Conservation (phyloP, 305 asterid genomes). For the Andrographis paniculata region DNA sequence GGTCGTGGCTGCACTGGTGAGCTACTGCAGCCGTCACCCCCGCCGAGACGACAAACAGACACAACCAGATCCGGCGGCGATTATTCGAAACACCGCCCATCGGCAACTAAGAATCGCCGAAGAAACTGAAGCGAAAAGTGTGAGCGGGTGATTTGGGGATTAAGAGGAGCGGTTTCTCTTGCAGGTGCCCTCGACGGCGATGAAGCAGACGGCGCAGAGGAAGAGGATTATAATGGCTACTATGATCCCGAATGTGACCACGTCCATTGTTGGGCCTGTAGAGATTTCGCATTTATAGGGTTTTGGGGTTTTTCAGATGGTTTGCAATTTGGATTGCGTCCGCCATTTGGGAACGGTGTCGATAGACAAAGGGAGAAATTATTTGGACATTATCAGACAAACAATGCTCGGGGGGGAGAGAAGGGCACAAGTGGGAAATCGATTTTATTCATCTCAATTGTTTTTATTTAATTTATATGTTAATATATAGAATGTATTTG, state of each 20-base stretch:
- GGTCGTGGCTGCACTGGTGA: conserved; percentile 31
- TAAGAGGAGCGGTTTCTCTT: conserved; percentile 29
- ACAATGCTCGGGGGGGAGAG: too few relatives aligned
- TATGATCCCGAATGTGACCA: conserved; percentile 72
- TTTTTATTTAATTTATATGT: too few relatives aligned
- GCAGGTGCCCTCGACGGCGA: conserved; percentile 83
- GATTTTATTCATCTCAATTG: too few relatives aligned
- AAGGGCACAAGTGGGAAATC: too few relatives aligned
- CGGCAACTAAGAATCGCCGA: conserved; percentile 5
- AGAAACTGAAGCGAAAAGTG: conserved; percentile 5
- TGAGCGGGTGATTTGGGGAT: conserved; percentile 33
- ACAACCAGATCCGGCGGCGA: conserved; percentile 32
- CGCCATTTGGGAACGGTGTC: neutral
- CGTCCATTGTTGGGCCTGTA: conserved; percentile 41
- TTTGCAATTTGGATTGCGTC: neutral
- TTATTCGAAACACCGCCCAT: conserved; percentile 21
- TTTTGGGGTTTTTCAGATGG: neutral
- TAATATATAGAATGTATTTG: too few relatives aligned
- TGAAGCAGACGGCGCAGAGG: conserved; percentile 61
- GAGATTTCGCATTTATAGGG: neutral
- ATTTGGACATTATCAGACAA: too few relatives aligned
- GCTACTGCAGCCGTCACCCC: conserved; percentile 40
- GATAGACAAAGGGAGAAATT: too few relatives aligned
- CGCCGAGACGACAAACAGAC: conserved; percentile 21
- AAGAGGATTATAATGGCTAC: conserved; percentile 76